phyloP scores from a whole-genome alignment of 495 filamentous ascomycete species.

The Lophiostoma macrostomum region DNA sequence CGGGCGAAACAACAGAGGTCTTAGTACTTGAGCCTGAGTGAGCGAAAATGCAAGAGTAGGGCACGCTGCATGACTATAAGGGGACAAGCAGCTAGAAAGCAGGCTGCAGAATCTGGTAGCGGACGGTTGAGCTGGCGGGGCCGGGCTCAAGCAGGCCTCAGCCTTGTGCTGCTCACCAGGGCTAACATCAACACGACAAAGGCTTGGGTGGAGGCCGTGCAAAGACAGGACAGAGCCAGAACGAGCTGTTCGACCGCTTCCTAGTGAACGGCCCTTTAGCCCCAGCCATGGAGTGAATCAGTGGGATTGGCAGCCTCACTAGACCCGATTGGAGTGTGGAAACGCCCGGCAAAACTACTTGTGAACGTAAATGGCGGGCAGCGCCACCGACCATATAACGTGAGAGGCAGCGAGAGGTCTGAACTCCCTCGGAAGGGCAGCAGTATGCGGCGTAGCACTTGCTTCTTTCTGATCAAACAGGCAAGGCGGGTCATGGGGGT shows the following conservation, averaged over 20 bases:
- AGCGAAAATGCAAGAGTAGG: background rate
- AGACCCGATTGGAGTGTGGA: slow-evolving; percentile 12
- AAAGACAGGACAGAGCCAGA: slow-evolving; percentile 12
- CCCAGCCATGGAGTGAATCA: background rate
- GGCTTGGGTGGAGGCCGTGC: slow-evolving; percentile 15
- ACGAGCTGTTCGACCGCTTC: background rate
- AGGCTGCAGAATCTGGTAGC: slow-evolving; percentile 24
- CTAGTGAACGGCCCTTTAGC: background rate
- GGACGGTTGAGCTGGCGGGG: slow-evolving; percentile 19
- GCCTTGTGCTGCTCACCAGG: slow-evolving; percentile 12
- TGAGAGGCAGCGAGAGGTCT: slow-evolving; percentile 12
- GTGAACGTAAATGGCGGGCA: background rate
- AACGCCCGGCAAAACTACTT: slow-evolving; percentile 13
- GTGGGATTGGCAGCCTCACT: slow-evolving; percentile 22
- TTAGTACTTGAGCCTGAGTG: slow-evolving; percentile 12
- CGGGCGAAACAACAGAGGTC: slow-evolving; percentile 23
- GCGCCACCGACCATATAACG: slow-evolving; percentile 20
- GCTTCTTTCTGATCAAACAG: slow-evolving; percentile 2
- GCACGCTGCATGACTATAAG: slow-evolving; percentile 24
- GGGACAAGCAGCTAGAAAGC: slow-evolving; percentile 9
- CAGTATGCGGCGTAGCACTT: slow-evolving; percentile 25
- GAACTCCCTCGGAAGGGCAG: slow-evolving; percentile 6
- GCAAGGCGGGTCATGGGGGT: slow-evolving; percentile 11
- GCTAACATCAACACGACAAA: slow-evolving; percentile 2
- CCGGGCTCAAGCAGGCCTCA: slow-evolving; percentile 17